These are phyloP conservation scores for Curvularia lunata DNA, from an alignment of 2,329 filamentous ascomycete genomes.

Conservation along the genomic window DNA sequence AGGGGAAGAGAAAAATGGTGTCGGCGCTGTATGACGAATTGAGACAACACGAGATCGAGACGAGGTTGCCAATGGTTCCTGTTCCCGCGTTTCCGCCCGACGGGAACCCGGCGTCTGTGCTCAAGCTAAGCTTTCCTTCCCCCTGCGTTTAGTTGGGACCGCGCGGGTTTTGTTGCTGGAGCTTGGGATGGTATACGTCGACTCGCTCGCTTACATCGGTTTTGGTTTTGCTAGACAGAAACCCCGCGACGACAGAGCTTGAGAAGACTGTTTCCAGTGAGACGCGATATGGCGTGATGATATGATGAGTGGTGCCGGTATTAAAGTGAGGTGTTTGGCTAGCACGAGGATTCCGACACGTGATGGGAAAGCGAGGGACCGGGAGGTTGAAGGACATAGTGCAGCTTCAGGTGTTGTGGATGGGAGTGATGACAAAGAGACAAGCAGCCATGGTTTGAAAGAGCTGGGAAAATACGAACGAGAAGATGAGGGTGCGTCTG, in stretches of 20 bases:
- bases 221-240: not conserved
- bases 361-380: constrained; percentile 5
- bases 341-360: constrained; percentile 21
- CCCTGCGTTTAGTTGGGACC: too few species aligned
- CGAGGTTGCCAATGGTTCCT: not conserved
- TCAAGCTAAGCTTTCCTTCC: constrained; percentile 18
- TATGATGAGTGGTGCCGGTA: constrained; percentile 23
- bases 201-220: not conserved
- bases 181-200: not conserved
- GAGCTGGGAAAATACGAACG: not conserved
- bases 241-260: not conserved
- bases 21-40: constrained; percentile 18
- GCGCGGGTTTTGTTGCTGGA: not conserved
- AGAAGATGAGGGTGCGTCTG: constrained; percentile 1
- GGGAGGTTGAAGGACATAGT: not conserved
- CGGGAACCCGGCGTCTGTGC: constrained; percentile 31
- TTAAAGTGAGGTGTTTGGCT: constrained; percentile 30
- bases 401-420: not conserved
- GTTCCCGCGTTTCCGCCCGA: not conserved
- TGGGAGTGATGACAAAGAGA: not conserved
- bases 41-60: not conserved
- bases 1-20: not conserved
- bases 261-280: not conserved
- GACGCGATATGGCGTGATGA: constrained; percentile 6
- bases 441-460: not conserved